Evolutionary conservation across 1,284 basidiomycete species (phyloP).

Genomic region (Meripilus lineatus): DNA sequence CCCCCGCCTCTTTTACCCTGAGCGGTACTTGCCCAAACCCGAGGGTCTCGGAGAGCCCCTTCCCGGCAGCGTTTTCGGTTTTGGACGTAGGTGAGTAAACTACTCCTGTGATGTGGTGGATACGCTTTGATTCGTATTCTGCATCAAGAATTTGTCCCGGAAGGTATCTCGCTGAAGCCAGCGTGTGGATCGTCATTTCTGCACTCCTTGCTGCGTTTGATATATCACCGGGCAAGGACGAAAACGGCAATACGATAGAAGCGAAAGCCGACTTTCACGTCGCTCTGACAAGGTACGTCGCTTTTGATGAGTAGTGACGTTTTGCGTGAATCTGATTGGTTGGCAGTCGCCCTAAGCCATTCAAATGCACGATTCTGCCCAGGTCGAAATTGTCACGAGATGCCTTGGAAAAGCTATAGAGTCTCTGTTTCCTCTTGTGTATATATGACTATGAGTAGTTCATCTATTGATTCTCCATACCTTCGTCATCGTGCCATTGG

Average conservation of each 20-base stretch:
- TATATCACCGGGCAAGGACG: slow-evolving; percentile 23
- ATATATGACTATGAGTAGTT: too few relatives aligned
- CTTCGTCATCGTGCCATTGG: too few relatives aligned
- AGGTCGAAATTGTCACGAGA: too few relatives aligned
- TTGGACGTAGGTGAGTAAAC: slow-evolving; percentile 14
- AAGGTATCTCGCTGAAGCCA: slow-evolving; percentile 28
- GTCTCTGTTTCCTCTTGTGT: too few relatives aligned
- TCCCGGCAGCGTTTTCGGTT: slow-evolving; percentile 14
- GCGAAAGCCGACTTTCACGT: slow-evolving; percentile 29
- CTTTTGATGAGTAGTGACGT: too few relatives aligned
- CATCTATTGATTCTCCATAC: too few relatives aligned
- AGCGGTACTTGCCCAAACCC: slow-evolving; percentile 5
- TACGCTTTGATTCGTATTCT: too few relatives aligned
- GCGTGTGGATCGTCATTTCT: slow-evolving; percentile 28
- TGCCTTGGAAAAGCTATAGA: too few relatives aligned
- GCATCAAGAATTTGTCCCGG: slow-evolving; percentile 28
- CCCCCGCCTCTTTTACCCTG: slow-evolving; percentile 1
- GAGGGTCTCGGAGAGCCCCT: slow-evolving; percentile 5
- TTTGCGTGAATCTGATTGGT: neutral
- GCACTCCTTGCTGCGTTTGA: slow-evolving; percentile 26
- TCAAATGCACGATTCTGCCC: slow-evolving; percentile 18
- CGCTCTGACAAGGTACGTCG: too few relatives aligned
- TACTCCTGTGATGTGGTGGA: too few relatives aligned
- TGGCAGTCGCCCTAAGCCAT: slow-evolving; percentile 23
- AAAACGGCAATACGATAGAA: slow-evolving; percentile 23